phyloP scores from a whole-genome alignment of 352 stramenopile species.

The Globisporangium parvum region DNA sequence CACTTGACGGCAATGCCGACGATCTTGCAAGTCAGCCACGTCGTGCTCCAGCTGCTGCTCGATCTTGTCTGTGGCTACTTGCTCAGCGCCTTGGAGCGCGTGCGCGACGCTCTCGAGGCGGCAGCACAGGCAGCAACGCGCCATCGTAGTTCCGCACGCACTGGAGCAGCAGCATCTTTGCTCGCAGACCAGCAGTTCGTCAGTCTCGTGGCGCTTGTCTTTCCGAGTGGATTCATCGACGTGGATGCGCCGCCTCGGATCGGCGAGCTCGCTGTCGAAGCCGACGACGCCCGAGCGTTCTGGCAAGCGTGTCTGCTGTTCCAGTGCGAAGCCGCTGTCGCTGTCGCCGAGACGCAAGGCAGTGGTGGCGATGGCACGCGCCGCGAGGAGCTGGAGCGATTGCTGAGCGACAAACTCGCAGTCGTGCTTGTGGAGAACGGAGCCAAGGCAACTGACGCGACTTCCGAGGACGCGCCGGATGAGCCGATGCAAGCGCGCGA shows the following conservation, averaged over 20 bases:
- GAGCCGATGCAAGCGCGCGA: not conserved
- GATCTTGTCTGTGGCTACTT: conserved; percentile 45
- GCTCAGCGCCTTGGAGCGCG: conserved; percentile 45
- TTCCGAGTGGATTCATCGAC: conserved; percentile 31
- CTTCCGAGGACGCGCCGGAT: conserved; percentile 7
- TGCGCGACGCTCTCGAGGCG: conserved; percentile 18
- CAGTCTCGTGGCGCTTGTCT: conserved; percentile 25
- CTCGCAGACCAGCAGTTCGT: conserved; percentile 1
- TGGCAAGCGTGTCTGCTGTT: conserved; percentile 38
- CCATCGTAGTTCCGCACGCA: not conserved
- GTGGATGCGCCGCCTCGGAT: conserved; percentile 20
- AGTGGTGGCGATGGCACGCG: not conserved
- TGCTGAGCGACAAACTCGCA: not conserved
- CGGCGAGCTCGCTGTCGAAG: conserved; percentile 47
- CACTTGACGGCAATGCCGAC: not conserved
- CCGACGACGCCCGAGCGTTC: conserved; percentile 27
- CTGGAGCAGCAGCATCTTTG: not conserved
- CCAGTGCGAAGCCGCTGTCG: conserved; percentile 23
- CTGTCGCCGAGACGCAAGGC: not conserved
- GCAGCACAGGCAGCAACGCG: not conserved
- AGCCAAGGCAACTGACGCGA: not conserved
- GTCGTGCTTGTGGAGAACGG: not conserved
- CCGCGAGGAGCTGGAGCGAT: too few species aligned
- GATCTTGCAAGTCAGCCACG: conserved; percentile 17
- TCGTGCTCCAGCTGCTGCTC: conserved; percentile 43